Base-by-base conservation (phyloP, 331 rosid genomes). In the Saraca asoca region DNA sequence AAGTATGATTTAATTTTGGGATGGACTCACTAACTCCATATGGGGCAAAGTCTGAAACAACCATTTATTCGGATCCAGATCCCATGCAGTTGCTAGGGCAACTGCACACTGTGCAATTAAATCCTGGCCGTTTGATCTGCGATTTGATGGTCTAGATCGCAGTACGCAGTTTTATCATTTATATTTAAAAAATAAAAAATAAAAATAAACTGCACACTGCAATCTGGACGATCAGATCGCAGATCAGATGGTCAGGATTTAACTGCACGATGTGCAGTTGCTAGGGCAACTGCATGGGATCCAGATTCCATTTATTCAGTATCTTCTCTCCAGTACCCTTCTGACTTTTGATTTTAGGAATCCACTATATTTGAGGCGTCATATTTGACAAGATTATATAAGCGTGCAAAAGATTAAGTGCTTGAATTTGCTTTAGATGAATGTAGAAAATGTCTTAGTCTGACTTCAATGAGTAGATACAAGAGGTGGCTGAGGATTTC, bases 1-100 rank as follows among this genome's bases (percentile, higher is more conserved):
- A 58, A 58, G 16, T 43, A 29, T 53, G 65, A 51, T 73, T 29
- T 75, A 13, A 35, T 53, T 43, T 33, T 52, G 50, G 44, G 54
- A 48, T 63, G 35, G 33, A 62, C 46, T 68, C 34, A 38, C 37
- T 56, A 11, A 37, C 4, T 65, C 35, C 12, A 15, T 16, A 37
- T 29, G 53, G 44, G 18, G 75, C 18, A 68, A 33, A 49, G 34
- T 45, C 41, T 34, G 54, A 42, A 46, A 68, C 54, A 68, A 54
- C 18, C 24, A 29, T 62, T 56, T 39, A 9, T 57, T 5, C 20
- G 9, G n/a, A n/a, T n/a, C n/a, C n/a, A n/a, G n/a, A n/a, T n/a
- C n/a, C n/a, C n/a, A n/a, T n/a, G n/a, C n/a, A n/a, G n/a, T n/a
- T n/a, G n/a, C n/a, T n/a, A n/a, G n/a, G n/a, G n/a, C n/a, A n/a